Evolutionary conservation across 2,329 filamentous ascomycete species (phyloP).

Genomic region (Alternaria sp.): DNA sequence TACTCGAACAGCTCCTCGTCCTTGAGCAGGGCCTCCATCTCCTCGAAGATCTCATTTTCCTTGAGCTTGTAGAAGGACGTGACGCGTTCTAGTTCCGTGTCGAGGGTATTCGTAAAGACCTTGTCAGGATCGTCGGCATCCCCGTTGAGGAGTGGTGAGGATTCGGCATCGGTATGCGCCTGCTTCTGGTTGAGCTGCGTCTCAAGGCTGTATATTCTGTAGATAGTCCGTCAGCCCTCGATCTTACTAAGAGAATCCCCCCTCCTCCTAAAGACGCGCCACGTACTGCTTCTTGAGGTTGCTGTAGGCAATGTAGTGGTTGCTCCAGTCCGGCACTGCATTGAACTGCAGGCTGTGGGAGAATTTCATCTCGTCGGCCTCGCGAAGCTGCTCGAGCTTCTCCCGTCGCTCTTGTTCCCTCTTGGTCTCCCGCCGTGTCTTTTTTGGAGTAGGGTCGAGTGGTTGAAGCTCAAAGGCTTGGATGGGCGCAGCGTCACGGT

Average conservation of each 20-base stretch:
- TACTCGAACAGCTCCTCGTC: constrained; percentile 75
- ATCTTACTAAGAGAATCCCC: no score
- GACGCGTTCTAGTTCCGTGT: constrained; percentile 92
- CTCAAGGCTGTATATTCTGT: constrained; percentile 92
- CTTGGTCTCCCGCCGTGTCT: constrained; percentile 26
- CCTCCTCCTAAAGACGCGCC: no score
- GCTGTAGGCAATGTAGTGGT: constrained; percentile 96
- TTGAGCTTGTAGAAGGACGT: constrained; percentile 89
- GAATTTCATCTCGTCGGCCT: constrained; percentile 96
- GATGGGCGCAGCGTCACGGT: constrained; percentile 23
- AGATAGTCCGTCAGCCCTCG: constrained; percentile 28
- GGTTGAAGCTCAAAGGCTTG: constrained; percentile 43
- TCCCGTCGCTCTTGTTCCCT: constrained; percentile 58
- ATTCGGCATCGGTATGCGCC: constrained; percentile 73
- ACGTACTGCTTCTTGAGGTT: constrained; percentile 97
- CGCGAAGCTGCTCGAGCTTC: constrained; percentile 74
- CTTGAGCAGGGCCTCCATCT: constrained; percentile 76
- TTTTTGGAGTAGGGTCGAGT: constrained; percentile 17
- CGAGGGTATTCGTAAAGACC: constrained; percentile 80
- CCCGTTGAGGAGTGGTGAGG: constrained; percentile 77
- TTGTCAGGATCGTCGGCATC: constrained; percentile 74
- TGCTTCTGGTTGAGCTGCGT: constrained; percentile 74
- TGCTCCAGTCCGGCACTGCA: constrained; percentile 99
- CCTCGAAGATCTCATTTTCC: constrained; percentile 83
- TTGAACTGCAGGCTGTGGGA: constrained; percentile 99